Conservation (phyloP, 2,329 filamentous ascomycete genomes). For the Paradendryphiella salina region DNA sequence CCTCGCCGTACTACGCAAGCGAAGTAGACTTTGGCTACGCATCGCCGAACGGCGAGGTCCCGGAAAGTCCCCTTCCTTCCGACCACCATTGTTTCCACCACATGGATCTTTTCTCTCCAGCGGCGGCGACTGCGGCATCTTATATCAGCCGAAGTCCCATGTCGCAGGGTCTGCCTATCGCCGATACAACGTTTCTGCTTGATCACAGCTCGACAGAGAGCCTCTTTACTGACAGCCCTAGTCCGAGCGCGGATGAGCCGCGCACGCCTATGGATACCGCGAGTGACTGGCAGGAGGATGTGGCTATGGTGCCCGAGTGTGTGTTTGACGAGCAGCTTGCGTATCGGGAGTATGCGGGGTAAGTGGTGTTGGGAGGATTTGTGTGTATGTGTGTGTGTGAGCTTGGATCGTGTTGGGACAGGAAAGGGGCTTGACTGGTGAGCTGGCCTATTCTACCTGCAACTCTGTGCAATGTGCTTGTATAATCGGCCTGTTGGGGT, state of each 20-base stretch:
- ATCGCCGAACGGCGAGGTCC: constrained; percentile 5
- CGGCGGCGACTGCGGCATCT: neutral
- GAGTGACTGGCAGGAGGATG: constrained; percentile 19
- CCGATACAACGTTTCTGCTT: constrained; percentile 24
- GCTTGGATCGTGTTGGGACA: neutral
- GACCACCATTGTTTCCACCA: neutral
- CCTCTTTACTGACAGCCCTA: constrained; percentile 30
- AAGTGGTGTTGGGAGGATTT: neutral
- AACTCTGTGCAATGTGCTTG: no score
- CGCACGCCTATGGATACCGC: constrained; percentile 21
- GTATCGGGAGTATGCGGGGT: constrained; percentile 14
- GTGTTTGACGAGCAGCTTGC: constrained; percentile 14
- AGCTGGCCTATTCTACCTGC: neutral
- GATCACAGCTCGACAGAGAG: constrained; percentile 26
- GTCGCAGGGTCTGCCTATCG: constrained; percentile 1
- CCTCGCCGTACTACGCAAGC: constrained; percentile 27
- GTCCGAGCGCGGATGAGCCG: constrained; percentile 25
- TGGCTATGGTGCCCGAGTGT: constrained; percentile 6
- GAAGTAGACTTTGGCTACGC: constrained; percentile 26
- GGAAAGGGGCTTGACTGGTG: neutral
- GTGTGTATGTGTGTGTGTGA: neutral
- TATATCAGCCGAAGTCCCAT: constrained; percentile 1
- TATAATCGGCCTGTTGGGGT: neutral
- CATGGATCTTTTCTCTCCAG: constrained; percentile 12
- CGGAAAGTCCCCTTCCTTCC: constrained; percentile 8